Percentiles rank a stretch among this genome's conserved stretches.
phyloP scores from a whole-genome alignment of 768 basidiomycete genomes.

The Calvatia gigantea region DNA sequence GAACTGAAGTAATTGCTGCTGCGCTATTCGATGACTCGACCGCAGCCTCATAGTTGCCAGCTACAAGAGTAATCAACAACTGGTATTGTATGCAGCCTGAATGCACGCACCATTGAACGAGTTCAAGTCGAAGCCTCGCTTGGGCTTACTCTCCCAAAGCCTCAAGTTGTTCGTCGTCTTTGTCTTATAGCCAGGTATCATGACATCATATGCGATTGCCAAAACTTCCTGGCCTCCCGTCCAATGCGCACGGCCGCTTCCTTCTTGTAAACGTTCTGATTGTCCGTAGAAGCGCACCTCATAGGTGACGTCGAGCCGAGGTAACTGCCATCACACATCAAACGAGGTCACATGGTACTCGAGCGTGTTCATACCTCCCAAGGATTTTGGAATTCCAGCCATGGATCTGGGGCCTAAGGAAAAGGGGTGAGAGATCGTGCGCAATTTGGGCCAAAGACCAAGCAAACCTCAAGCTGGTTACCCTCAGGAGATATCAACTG shows the following conservation, averaged over 20 bases:
- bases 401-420: conserved; percentile 76
- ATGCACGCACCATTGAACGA: conserved; percentile 79
- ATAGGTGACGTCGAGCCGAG: conserved; percentile 79
- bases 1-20: conserved; percentile 88
- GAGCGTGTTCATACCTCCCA: conserved; percentile 56
- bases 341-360: neutral
- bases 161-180: conserved; percentile 88
- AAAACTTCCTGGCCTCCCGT: conserved; percentile 91
- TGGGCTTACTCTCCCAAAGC: conserved; percentile 81
- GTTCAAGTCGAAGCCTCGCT: conserved; percentile 89
- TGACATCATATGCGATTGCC: conserved; percentile 92
- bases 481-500: conserved; percentile 85
- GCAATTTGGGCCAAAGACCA: neutral
- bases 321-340: conserved; percentile 35
- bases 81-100: neutral
- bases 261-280: conserved; percentile 63
- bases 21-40: conserved; percentile 89
- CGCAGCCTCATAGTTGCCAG: conserved; percentile 90
- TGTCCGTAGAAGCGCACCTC: conserved; percentile 89
- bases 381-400: conserved; percentile 84
- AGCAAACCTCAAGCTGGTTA: conserved; percentile 65
- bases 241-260: conserved; percentile 64
- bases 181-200: conserved; percentile 86
- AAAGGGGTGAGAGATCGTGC: conserved; percentile 12
- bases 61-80: conserved; percentile 30